These are phyloP conservation scores for Candida pini DNA, from an alignment of 805 yeast genomes.

Conservation along the genomic window DNA sequence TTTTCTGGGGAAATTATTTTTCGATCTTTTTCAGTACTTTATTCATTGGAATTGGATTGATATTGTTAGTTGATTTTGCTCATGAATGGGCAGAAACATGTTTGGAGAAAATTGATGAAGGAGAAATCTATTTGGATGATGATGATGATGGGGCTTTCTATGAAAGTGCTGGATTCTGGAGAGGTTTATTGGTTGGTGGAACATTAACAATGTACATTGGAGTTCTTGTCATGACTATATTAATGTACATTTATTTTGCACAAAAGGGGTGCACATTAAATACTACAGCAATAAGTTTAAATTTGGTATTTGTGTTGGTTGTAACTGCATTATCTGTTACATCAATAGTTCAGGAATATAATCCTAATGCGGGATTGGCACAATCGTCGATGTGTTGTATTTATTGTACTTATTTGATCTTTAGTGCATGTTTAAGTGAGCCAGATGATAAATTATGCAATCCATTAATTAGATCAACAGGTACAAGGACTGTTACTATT, in stretches of 20 bases:
- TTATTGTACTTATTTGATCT: constrained; percentile 84
- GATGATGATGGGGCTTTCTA: constrained; percentile 32
- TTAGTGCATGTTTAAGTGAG: constrained; percentile 92
- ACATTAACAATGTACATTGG: constrained; percentile 80
- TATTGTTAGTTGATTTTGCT: constrained; percentile 90
- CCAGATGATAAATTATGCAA: constrained; percentile 93
- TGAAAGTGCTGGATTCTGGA: constrained; percentile 60
- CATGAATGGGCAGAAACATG: constrained; percentile 99
- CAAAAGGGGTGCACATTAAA: constrained; percentile 81
- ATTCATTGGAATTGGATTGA: constrained; percentile 84
- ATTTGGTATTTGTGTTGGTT: constrained; percentile 57
- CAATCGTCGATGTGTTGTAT: constrained; percentile 94
- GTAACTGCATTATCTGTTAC: constrained; percentile 70
- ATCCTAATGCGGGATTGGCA: constrained; percentile 94
- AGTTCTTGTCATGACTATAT: constrained; percentile 61
- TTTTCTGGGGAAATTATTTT: constrained; percentile 86
- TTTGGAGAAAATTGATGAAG: constrained; percentile 82
- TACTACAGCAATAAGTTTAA: constrained; percentile 77
- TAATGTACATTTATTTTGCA: constrained; percentile 83
- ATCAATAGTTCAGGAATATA: constrained; percentile 82
- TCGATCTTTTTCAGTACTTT: constrained; percentile 80
- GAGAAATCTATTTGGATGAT: constrained; percentile 48
- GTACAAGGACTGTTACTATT: constrained; percentile 85
- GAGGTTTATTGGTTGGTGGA: constrained; percentile 74
- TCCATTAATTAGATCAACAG: constrained; percentile 82